Base-by-base conservation (phyloP, 2,329 filamentous ascomycete species). In the Claviceps africana region DNA sequence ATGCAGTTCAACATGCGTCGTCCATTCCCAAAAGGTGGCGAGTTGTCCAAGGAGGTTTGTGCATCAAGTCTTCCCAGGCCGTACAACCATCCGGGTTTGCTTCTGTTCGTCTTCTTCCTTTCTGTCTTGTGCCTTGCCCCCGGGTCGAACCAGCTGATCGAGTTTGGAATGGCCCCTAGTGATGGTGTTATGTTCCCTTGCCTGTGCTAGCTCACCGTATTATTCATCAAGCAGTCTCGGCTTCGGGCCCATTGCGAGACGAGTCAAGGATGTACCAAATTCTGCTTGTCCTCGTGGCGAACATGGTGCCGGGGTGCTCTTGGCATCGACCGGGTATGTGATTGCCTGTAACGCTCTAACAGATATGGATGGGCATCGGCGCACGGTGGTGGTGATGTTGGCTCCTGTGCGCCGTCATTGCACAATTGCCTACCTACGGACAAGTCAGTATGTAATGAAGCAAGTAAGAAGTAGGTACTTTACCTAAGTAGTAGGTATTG, bases 231-330 rank as follows among this genome's bases (percentile, higher is more conserved):
- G 8, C 22, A 25, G 48, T 46, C 45, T 51, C 40, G 49, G 48
- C 52, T 51, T 47, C 28, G 35, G 43, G 31, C 22, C 37, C 47
- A 40, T n/a, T 35, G 31, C 46, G 21, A 47, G 22, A 35, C 21
- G 8, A n/a, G 47, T 28, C 51, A 22, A 47, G 47, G 44, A 40
- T 48, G 35, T 45, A 37, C 48, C 48, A 53, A 51, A 51, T 48
- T 51, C 52, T 54, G 48, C 45, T 45, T 46, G 40, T 48, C 49
- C 45, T 54, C 45, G 52, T 54, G 48, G 48, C 33, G 19, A 39
- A 37, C 39, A 40, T 42, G 43, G 21, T 45, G 52, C 52, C 51
- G 42, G 48, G 37, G 30, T 31, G 37, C 28, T n/a, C 52, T 51
- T 53, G 52, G 52, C 52, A 31, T 5, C 49, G 48, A 51, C 52